Evolutionary conservation across 345 rosid genomes (phyloP), one percentile per base, ranked within the genome.

Genomic region (Eutrema yunnanense): DNA sequence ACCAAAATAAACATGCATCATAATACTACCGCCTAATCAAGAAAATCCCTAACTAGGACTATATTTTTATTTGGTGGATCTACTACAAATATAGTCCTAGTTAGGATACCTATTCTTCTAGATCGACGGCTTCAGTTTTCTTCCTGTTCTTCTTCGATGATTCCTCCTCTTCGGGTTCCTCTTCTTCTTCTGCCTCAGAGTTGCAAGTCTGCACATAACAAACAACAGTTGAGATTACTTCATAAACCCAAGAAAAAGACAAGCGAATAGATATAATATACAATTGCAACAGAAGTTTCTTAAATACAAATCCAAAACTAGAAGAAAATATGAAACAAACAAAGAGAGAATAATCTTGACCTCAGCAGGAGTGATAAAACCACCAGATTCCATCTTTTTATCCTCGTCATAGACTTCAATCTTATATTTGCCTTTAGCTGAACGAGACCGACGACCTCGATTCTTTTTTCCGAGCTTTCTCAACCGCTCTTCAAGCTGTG

Each of bases 181-280:
- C 26, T 22, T 22, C 26, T 22, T 22, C 26, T 22, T 22, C 26
- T 22, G 59, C 61, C 34, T 79, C 73, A 67, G 96, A 80, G 72
- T 94, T 94, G 79, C 89, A 94, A 6, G 87, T 79, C 99, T 92
- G 80, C 73, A 79, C 13, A 57, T 2, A 56, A 49, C 22, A 62
- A 36, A 6, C 8, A 36, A 12, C 42, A 19, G 48, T 13, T 6
- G 47, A 37, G 19, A 12, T 47, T 57, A 65, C 50, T 27, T 34
- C 30, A 22, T 26, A 65, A 36, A 38, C 19, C 30, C 40, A 37
- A 27, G 9, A 19, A 44, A 48, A 48, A 52, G 37, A 60, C 27
- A 14, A 43, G 38, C n/a, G 57, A 58, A 22, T 4, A 53, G 27
- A 48, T 52, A 10, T 19, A 9, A 14, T 33, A 36, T 22, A 9